A percentile compares a stretch with the other conserved stretches of the same genome.
Conservation (phyloP, 2,329 filamentous ascomycete species). For the Talaromyces piceae region DNA sequence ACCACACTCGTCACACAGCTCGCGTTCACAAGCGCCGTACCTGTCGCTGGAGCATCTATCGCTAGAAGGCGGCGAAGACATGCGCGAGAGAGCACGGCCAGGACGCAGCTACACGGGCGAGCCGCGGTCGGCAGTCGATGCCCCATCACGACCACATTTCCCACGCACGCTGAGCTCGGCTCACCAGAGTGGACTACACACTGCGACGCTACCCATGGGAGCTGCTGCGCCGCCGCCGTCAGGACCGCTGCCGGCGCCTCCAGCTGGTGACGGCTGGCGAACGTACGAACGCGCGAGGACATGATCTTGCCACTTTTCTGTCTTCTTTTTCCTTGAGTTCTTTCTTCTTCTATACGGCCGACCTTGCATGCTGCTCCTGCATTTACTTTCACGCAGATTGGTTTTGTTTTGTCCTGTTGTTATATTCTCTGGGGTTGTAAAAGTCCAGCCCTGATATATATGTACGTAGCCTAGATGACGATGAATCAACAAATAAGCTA, state of each 20-base stretch:
- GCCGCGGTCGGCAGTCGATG: constrained; percentile 31
- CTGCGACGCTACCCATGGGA: constrained; percentile 59
- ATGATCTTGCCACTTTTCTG: constrained; percentile 11
- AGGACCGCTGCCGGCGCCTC: constrained; percentile 54
- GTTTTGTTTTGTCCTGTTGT: no score
- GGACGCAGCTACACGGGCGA: constrained; percentile 25
- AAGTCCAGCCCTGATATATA: no score
- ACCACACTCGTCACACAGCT: constrained; percentile 11
- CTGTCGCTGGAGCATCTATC: constrained; percentile 39
- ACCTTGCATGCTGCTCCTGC: no score
- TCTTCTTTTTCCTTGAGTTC: no score
- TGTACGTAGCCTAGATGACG: no score
- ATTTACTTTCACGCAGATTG: no score
- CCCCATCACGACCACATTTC: constrained; percentile 30
- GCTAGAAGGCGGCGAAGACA: constrained; percentile 33
- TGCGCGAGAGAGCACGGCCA: constrained; percentile 22
- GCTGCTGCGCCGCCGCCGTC: constrained; percentile 49
- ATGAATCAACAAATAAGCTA: not conserved
- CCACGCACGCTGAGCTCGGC: constrained; percentile 35
- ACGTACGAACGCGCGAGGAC: constrained; percentile 11
- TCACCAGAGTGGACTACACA: constrained; percentile 32
- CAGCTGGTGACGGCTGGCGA: constrained; percentile 9
- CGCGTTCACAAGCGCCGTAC: constrained; percentile 21
- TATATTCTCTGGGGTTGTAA: no score
- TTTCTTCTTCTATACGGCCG: no score